phyloP scores from a whole-genome alignment of 163 green algal genomes.

The Prototheca cutis region DNA sequence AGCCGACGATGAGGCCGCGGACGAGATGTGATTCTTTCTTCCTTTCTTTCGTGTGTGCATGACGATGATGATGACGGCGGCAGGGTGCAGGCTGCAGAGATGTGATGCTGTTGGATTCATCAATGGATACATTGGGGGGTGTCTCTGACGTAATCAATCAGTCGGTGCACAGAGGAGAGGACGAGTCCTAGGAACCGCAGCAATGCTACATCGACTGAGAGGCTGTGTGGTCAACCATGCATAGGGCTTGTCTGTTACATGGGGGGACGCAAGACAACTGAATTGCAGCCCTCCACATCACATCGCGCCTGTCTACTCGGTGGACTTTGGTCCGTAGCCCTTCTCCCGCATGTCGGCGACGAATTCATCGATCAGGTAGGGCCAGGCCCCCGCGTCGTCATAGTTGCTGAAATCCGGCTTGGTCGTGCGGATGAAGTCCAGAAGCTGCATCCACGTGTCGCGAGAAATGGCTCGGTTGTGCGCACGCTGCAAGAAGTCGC shows the following conservation, averaged over 20 bases:
- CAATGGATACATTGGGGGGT: too few species aligned
- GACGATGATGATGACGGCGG: too few species aligned
- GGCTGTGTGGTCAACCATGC: too few species aligned
- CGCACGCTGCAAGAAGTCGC: slow-evolving; percentile 64
- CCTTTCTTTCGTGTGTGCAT: background rate
- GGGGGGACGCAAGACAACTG: too few species aligned
- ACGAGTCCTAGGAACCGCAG: too few species aligned
- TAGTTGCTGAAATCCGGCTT: slow-evolving; percentile 75
- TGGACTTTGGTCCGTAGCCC: too few species aligned
- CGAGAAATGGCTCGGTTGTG: slow-evolving; percentile 75
- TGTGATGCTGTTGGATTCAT: background rate
- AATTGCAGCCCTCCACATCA: too few species aligned
- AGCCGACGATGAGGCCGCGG: slow-evolving; percentile 22
- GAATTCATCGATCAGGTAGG: slow-evolving; percentile 89
- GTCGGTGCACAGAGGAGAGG: too few species aligned
- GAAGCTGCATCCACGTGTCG: slow-evolving; percentile 89
- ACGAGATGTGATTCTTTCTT: slow-evolving; percentile 15
- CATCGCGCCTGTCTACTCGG: too few species aligned
- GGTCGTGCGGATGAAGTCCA: slow-evolving; percentile 72
- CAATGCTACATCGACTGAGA: too few species aligned
- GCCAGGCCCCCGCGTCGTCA: slow-evolving; percentile 77
- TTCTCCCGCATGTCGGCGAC: slow-evolving; percentile 45
- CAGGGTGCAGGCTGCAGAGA: background rate
- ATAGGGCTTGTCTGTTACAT: too few species aligned
- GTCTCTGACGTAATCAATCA: too few species aligned